Percentiles rank a stretch among this genome's conserved stretches.
These are phyloP conservation scores for Ophiostoma australiae DNA, from an alignment of 2,329 filamentous ascomycete species.

Conservation along the genomic window DNA sequence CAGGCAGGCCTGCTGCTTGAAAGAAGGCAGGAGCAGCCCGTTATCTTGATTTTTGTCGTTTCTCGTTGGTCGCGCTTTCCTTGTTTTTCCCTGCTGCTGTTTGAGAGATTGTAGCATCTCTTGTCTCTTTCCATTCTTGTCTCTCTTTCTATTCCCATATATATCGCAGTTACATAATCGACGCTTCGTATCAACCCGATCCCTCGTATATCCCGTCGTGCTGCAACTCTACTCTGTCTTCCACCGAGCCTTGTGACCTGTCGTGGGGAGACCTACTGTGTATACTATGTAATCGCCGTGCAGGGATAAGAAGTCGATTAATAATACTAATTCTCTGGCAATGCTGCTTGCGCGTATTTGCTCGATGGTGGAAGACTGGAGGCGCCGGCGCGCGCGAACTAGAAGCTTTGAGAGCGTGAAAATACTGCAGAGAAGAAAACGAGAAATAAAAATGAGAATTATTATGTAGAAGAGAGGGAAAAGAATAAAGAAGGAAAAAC, in stretches of 20 bases:
- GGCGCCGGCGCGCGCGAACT: background rate
- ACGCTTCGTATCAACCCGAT: background rate
- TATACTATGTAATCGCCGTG: background rate
- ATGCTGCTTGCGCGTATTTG: background rate
- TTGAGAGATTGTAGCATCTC: background rate
- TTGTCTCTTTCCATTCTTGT: background rate
- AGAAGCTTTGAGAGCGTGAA: background rate
- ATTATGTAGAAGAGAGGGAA: background rate
- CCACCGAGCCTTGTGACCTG: background rate
- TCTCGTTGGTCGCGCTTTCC: conserved; percentile 15
- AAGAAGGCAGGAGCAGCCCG: conserved; percentile 1
- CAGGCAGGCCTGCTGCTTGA: background rate
- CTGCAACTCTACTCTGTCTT: background rate
- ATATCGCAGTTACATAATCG: background rate
- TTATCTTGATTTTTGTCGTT: conserved; percentile 16
- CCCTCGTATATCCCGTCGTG: background rate
- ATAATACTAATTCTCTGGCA: background rate
- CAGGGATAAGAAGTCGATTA: background rate
- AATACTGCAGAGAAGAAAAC: background rate
- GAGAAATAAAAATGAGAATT: background rate
- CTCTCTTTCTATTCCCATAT: no score
- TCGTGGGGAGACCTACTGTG: background rate
- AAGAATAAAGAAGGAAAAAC: background rate
- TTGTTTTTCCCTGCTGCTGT: conserved; percentile 15
- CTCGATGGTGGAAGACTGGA: background rate